Conservation (phyloP, 2,329 filamentous ascomycete species). For the Sporothrix humicola region DNA sequence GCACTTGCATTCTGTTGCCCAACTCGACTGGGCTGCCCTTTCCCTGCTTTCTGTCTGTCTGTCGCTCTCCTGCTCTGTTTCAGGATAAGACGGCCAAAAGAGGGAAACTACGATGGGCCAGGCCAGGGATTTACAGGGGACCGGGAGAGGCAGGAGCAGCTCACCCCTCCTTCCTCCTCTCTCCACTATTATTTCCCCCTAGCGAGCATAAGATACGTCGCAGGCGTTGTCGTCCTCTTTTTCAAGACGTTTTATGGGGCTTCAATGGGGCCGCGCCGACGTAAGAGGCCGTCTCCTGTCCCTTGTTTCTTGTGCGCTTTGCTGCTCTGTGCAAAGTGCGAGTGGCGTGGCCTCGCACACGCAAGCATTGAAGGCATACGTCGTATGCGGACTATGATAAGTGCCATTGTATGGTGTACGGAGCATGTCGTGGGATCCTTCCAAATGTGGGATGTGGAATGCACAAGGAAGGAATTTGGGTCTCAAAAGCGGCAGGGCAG, state of each 20-base stretch:
- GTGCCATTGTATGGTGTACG: too few species aligned
- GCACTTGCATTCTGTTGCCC: slow-evolving; percentile 22
- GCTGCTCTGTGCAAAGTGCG: too few species aligned
- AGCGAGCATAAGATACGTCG: slow-evolving; percentile 12
- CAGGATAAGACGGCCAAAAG: slow-evolving; percentile 35
- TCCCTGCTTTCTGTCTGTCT: slow-evolving; percentile 6
- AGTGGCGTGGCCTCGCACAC: slow-evolving; percentile 26
- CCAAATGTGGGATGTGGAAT: slow-evolving; percentile 24
- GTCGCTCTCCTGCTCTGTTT: slow-evolving; percentile 35
- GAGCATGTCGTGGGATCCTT: slow-evolving; percentile 8
- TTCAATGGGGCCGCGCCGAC: slow-evolving; percentile 2
- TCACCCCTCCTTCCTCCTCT: slow-evolving; percentile 30
- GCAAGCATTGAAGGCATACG: not conserved
- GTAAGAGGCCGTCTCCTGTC: slow-evolving; percentile 1
- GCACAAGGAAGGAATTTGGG: not conserved
- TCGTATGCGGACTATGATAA: too few species aligned
- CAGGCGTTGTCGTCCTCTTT: slow-evolving; percentile 14
- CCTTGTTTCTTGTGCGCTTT: not conserved
- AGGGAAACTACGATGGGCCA: slow-evolving; percentile 34
- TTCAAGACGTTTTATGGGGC: slow-evolving; percentile 22
- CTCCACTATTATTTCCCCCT: slow-evolving; percentile 27
- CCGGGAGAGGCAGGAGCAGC: not conserved
- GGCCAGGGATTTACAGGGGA: slow-evolving; percentile 26
- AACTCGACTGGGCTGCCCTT: slow-evolving; percentile 27
- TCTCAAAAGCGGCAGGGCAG: not conserved